Evolutionary conservation across 495 filamentous ascomycete genomes (phyloP), one percentile per base, ranked within the genome.

Genomic region (Lasiosphaeria miniovina): DNA sequence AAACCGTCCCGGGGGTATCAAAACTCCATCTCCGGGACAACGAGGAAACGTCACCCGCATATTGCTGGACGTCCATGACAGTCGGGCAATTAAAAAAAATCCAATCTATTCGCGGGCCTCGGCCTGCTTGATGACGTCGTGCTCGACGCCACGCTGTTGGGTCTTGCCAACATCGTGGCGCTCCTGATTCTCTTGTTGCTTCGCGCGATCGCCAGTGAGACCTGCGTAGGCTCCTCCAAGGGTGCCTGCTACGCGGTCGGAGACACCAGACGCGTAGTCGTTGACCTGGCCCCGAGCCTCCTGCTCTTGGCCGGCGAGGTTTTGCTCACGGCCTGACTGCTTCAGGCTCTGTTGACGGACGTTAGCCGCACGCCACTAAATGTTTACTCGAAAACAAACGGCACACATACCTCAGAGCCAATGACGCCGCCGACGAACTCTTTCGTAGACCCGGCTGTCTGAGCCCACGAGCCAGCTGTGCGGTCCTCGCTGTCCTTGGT

Each of bases 141-240:
- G 74, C 83, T 96, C 93, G 10, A 87, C 93, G 55, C 93, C 88
- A 11, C 93, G 80, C 80, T 96, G 88, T 68, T 82, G 78, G 32
- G 88, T 91, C 84, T 96, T 97, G 38, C 93, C 93, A 64, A 82
- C 74, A 68, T 95, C 93, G 65, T 96, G 93, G 70, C 87, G 78
- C 49, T 82, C 67, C 72, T 86, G 77, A 52, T 81, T 84, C 63
- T 83, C 77, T 9, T 68, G 59, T 77, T 95, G 79, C 48, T 82
- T 82, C 36, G 75, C 75, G 6, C 75, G 70, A 69, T 98, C 87
- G 31, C 93, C 91, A 6, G 84, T 87, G 8, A 95, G 57, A 17
- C 85, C 84, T 24, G 92, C 85, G 38, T 84, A 81, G 17, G 86
- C 85, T 38, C 79, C 75, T 7, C 91, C 91, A 8, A 96, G 63